A percentile compares a stretch with the other conserved stretches of the same genome.
Conservation (phyloP, 2,329 filamentous ascomycete species). For the Aspergillus quadricinctus region DNA sequence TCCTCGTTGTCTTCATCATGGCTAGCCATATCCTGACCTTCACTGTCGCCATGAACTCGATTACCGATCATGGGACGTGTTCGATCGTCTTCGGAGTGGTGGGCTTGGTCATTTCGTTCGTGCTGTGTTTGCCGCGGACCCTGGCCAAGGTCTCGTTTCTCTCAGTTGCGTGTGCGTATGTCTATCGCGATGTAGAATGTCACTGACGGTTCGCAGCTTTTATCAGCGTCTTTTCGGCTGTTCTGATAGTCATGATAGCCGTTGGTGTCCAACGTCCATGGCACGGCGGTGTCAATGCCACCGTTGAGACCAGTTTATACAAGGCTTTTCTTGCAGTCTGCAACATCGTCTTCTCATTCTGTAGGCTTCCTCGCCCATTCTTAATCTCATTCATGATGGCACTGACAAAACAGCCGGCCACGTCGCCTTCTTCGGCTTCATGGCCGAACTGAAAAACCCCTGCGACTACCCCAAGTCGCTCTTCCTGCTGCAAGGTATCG, state of each 20-base stretch:
- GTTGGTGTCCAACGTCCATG: constrained; percentile 51
- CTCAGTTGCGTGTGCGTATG: constrained; percentile 49
- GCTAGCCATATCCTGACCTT: constrained; percentile 65
- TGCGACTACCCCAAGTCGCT: constrained; percentile 58
- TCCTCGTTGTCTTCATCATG: constrained; percentile 64
- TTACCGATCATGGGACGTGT: constrained; percentile 57
- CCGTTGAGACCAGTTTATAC: constrained; percentile 41
- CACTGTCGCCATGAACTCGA: constrained; percentile 60
- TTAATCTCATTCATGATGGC: constrained; percentile 9
- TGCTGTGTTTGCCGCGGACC: constrained; percentile 56
- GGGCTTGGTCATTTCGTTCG: constrained; percentile 53
- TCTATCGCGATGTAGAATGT: background rate
- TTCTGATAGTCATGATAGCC: constrained; percentile 61
- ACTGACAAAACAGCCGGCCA: constrained; percentile 44
- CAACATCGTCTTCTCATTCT: constrained; percentile 67
- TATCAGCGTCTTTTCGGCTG: constrained; percentile 57
- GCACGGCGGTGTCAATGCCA: constrained; percentile 27
- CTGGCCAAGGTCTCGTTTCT: constrained; percentile 57
- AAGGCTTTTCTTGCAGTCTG: constrained; percentile 55
- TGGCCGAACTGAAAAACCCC: constrained; percentile 59
- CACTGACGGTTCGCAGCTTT: constrained; percentile 43
- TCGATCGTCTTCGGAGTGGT: constrained; percentile 58
- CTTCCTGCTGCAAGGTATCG: constrained; percentile 53
- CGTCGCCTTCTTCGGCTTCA: constrained; percentile 63
- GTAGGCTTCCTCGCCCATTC: constrained; percentile 35